Evolutionary conservation across 139 green algal species (phyloP).

Genomic region (Chlamydomonas asymmetrica): DNA sequence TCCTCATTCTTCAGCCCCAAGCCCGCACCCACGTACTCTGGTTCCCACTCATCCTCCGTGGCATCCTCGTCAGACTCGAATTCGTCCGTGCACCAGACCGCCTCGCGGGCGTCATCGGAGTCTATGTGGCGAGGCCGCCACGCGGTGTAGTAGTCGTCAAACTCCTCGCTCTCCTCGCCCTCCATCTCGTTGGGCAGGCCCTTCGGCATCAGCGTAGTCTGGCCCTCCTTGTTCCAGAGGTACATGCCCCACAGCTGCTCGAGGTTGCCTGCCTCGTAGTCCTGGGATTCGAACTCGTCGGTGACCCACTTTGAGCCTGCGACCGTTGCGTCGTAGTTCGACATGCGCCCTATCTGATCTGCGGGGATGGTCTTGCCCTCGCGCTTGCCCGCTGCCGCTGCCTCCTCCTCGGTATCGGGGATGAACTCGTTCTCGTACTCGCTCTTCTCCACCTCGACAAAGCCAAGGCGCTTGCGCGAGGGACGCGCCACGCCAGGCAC

Average conservation of each 20-base stretch:
- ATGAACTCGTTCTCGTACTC: conserved; percentile 51
- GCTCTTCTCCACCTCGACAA: conserved; percentile 34
- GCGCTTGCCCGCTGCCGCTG: neutral
- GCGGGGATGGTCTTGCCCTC: neutral
- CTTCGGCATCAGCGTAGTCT: conserved; percentile 59
- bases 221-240: conserved; percentile 61
- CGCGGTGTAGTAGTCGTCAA: conserved; percentile 57
- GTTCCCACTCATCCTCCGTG: conserved; percentile 63
- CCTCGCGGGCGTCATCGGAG: conserved; percentile 55
- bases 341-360: neutral
- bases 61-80: conserved; percentile 68
- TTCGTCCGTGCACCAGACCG: conserved; percentile 65
- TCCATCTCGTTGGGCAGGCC: conserved; percentile 25
- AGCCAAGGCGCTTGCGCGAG: neutral
- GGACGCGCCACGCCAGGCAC: no score
- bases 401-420: conserved; percentile 24
- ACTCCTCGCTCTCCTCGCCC: conserved; percentile 53
- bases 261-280: conserved; percentile 61
- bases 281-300: conserved; percentile 59
- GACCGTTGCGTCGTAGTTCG: conserved; percentile 41
- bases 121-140: conserved; percentile 49
- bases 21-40: conserved; percentile 62
- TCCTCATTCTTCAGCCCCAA: conserved; percentile 56
- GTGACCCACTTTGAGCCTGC: conserved; percentile 51
- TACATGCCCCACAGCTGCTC: conserved; percentile 57